Evolutionary conservation across 1,139 yeast species (phyloP), one percentile per base, ranked within the genome.

Genomic region (Petasospora rhodanensis): DNA sequence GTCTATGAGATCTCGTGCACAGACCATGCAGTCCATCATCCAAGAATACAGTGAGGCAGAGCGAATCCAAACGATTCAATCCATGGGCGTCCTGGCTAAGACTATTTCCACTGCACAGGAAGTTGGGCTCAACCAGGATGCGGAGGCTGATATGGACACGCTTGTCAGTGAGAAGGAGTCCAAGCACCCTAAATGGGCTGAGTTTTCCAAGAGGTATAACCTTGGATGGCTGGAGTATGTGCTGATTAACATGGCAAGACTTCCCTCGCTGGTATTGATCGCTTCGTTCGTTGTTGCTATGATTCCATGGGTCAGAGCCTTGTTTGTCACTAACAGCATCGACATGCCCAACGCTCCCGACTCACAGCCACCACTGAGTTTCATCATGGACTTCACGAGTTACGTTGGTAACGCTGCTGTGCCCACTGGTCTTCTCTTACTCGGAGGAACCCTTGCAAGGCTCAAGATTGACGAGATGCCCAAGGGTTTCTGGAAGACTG

Each of bases 381-480:
- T 87, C 45, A 38, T 86, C 9, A 80, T 87, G 73, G 96, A 87
- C 54, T 77, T 78, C 41, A 67, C 89, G 1, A 55, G 73, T 13
- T 89, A 87, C 54, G 65, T 87, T 4, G 96, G 95, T 2, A 77
- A 77, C 3, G 95, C 96, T 0, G 75, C 84, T 16, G 96, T 89
- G 16, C 96, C 96, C 1, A 63, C 85, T 41, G 96, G 96, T 2
- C 65, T 89, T 39, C 55, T 84, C 31, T 55, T 89, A 38, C 58
- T 87, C 22, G 97, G 97, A 2, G 95, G 93, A 11, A 85, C 95
- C 4, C 72, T 89, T 28, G 79, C 95, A 1, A 62, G 95, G 31
- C 65, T 89, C 35, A 62, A 86, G 54, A 82, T 86, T 1, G 54
- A 66, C 4, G 86, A 87, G 2, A 79, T 83, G 55, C 42, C 46